Evolutionary conservation across 2,329 filamentous ascomycete genomes (phyloP).

Genomic region (Ustulina deusta): DNA sequence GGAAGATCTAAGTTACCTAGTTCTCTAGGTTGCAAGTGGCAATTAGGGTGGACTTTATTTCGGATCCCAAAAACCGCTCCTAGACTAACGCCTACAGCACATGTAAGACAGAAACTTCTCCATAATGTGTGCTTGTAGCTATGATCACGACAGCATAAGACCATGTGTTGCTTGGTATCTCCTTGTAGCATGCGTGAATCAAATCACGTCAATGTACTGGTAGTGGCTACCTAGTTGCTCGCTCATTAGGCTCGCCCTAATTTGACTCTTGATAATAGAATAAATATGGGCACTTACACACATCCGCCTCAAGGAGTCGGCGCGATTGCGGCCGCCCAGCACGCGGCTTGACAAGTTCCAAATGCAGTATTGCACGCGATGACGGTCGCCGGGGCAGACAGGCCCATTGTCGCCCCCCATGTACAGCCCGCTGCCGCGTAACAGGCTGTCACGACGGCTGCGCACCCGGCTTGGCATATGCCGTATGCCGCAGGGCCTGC

Average conservation of each 20-base stretch:
- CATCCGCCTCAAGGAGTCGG: conserved; percentile 24
- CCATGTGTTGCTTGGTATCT: not conserved
- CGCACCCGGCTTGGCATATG: conserved; percentile 35
- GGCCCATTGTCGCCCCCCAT: conserved; percentile 29
- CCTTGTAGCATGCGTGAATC: not conserved
- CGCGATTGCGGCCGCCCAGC: conserved; percentile 23
- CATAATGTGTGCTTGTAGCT: not conserved
- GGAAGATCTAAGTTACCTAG: no score
- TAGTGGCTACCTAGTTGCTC: not conserved
- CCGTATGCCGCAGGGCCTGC: conserved; percentile 35
- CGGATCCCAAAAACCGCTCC: no score
- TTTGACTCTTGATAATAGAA: not conserved
- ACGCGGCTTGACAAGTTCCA: conserved; percentile 32
- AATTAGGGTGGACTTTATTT: no score
- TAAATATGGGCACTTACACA: not conserved
- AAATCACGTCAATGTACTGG: not conserved
- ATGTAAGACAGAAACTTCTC: not conserved
- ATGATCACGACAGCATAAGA: not conserved
- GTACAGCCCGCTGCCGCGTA: conserved; percentile 34
- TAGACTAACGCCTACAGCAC: no score
- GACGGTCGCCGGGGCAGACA: conserved; percentile 19
- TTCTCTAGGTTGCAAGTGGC: no score
- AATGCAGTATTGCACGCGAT: conserved; percentile 33
- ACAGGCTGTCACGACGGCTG: conserved; percentile 30
- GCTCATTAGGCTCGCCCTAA: not conserved